Conservation (phyloP, 176 grass and related monocot genomes). For the Poa pratensis region DNA sequence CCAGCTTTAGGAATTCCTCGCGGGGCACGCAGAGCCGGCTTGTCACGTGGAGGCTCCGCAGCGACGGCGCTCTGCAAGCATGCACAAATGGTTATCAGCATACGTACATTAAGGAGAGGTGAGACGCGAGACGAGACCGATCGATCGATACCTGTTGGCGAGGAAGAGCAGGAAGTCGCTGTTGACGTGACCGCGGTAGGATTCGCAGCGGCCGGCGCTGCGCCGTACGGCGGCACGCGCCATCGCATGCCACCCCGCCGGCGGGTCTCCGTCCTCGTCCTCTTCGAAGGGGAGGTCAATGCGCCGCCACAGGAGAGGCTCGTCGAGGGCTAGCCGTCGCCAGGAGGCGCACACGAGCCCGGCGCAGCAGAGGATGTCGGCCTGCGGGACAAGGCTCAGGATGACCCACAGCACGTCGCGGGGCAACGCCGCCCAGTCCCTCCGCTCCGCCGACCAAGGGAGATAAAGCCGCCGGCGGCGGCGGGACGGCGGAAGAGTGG, state of each 20-base stretch:
- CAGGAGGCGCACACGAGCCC: neutral
- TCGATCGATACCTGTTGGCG: too few relatives aligned
- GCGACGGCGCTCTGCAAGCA: too few relatives aligned
- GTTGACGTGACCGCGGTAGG: neutral
- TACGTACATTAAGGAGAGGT: too few relatives aligned
- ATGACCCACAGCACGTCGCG: neutral
- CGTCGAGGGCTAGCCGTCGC: neutral
- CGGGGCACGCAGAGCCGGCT: too few relatives aligned
- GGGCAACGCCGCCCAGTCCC: neutral
- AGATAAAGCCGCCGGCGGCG: neutral
- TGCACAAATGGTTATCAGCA: too few relatives aligned
- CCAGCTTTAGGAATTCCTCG: too few relatives aligned
- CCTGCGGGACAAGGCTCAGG: neutral
- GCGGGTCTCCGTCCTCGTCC: neutral
- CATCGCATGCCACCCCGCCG: neutral
- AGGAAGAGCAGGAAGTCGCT: neutral
- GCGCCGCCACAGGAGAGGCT: neutral
- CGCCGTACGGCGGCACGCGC: neutral
- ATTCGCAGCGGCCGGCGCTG: neutral
- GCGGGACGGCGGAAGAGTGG: neutral
- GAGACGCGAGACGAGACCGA: neutral
- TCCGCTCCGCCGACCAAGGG: neutral
- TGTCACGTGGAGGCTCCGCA: too few relatives aligned
- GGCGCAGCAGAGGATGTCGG: neutral
- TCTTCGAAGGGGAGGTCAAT: neutral